Base-by-base conservation (phyloP, 2,329 filamentous ascomycete genomes). In the Pezicula carpinea region DNA sequence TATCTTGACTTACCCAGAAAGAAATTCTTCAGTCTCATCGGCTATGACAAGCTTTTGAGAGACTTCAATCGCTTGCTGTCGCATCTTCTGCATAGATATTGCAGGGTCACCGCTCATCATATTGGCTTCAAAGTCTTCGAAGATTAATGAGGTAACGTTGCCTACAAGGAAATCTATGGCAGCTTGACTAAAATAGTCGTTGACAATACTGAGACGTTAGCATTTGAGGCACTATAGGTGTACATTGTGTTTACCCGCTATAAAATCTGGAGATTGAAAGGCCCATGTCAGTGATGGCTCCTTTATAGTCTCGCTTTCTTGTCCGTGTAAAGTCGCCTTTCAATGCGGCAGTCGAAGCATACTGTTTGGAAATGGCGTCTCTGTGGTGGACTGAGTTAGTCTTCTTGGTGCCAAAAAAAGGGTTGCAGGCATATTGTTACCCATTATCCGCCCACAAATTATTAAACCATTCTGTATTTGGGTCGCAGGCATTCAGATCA, bases 321-420 rank as follows among this genome's bases (percentile, higher is more conserved):
- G 91, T 96, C 38, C 93, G 80, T 1, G 93, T 99, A 62, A 92
- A 99, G 65, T 99, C 93, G 7, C 93, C 93, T 64, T 99, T 99
- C 68, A 99, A 81, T 0, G 93, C 93, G 2, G 90, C 89, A 0
- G 93, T 97, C 8, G 90, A 95, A 1, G 93, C 90, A 65, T 99
- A 99, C 64, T 96, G 92, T 56, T 91, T 90, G 0, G 89, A 95
- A 46, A 97, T 89, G 0, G 91, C 89, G 65, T 99, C 93, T 13
- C 26, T 29, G 26, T 11, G 26, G 8, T 11, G 6, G 13, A 29
- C 8, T 29, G 10, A 13, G 8, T 29, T 29, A 29, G 26, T 29
- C 13, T 29, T 11, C 4, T 11, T 29, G 10, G 26, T 29, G 26
- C 8, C 6, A 29, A 29, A 29, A 29, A 4, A 8, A 10, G 26